Evolutionary conservation across 805 yeast species (phyloP).

Genomic region (Pichia exigua): DNA sequence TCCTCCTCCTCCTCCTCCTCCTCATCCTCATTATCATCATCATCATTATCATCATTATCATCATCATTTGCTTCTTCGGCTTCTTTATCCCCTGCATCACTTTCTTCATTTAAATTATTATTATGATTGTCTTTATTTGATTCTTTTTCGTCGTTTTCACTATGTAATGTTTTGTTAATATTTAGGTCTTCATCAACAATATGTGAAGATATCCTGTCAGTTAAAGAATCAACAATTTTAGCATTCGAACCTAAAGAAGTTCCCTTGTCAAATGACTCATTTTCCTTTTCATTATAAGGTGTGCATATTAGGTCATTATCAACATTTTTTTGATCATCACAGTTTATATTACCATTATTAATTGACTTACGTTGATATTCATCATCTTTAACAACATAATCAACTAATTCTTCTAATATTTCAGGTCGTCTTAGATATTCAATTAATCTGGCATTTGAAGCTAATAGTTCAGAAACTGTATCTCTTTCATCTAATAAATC

Average conservation of each 20-base stretch:
- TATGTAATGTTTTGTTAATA: neutral
- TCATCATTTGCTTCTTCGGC: neutral
- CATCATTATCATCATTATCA: neutral
- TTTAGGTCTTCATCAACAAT: neutral
- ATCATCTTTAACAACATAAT: constrained; percentile 49
- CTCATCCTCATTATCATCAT: constrained; percentile 12
- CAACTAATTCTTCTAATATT: constrained; percentile 58
- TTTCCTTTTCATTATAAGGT: neutral
- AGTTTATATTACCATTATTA: constrained; percentile 3
- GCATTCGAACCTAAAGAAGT: neutral
- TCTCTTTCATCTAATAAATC: constrained; percentile 71
- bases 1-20: constrained; percentile 16
- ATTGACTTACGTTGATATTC: constrained; percentile 30
- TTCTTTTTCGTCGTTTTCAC: neutral
- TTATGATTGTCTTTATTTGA: neutral
- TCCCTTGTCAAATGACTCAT: neutral
- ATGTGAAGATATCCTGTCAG: neutral
- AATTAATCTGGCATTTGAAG: constrained; percentile 66
- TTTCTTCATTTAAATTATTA: neutral
- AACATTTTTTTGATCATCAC: neutral
- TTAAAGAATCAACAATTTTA: neutral
- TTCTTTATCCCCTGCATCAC: constrained; percentile 1
- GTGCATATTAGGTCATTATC: neutral
- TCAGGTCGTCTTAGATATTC: constrained; percentile 77
- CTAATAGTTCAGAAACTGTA: constrained; percentile 60